Evolutionary conservation across 2,329 filamentous ascomycete species (phyloP), one percentile per base, ranked within the genome.

Genomic region (Pyrenophora graminea): DNA sequence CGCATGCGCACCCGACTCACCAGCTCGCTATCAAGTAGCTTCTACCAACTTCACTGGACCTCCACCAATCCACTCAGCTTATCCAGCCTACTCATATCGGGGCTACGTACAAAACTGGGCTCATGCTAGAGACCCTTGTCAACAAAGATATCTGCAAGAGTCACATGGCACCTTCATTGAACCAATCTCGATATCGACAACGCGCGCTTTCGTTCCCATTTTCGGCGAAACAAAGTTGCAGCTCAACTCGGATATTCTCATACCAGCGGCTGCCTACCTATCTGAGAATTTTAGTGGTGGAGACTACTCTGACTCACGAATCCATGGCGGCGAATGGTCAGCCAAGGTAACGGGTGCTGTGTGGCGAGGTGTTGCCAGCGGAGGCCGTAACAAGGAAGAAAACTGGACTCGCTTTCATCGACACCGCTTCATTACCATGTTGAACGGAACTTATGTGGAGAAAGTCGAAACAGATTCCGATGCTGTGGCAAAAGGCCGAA

Each of bases 331-430:
- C 3, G 21, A 55, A 0, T 81, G 79, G 79, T 58, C 67, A 3
- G 45, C 70, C 7, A 82, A 82, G 62, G 66, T 66, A 6, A 58
- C 73, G 39, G 63, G 61, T 3, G 55, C 76, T 13, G 66, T 79
- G 10, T 82, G 80, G 80, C 74, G 79, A 36, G 80, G 80, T 8
- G 69, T 67, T 6, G 78, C 77, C 6, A 75, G 73, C 3, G 79
- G 79, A 2, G 80, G 79, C 2, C 71, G 77, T 5, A 78, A 79
- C 57, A 72, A 64, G 18, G 63, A 65, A 21, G 69, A 79, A 23
- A 90, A 85, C 61, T 91, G 88, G 88, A 82, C 78, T 9, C 82
- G 84, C 0, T 91, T 90, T 64, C 88, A 91, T 57, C 83, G 88
- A 3, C 88, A 91, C 65, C 85, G 89, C 2, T 89, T 91, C 65